phyloP scores from a whole-genome alignment of 2,329 filamentous ascomycete species.

The Blastomyces parvus region DNA sequence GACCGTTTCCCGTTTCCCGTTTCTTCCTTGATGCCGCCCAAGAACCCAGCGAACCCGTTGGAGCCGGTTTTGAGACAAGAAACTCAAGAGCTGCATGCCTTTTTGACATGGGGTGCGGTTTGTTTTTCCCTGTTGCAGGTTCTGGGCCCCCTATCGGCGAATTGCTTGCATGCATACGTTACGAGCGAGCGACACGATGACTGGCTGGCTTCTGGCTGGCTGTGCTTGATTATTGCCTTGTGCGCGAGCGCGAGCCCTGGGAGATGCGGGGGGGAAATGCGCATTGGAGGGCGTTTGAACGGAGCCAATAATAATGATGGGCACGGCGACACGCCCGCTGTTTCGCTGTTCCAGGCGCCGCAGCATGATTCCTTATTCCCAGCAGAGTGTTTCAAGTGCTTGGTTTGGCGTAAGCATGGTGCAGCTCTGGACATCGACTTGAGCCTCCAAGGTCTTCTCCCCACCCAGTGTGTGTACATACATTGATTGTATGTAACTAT shows the following conservation, averaged over 20 bases:
- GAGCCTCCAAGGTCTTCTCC: no score
- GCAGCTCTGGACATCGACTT: no score
- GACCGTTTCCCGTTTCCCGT: not conserved
- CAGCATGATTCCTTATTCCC: not conserved
- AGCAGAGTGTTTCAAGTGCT: not conserved
- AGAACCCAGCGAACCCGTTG: not conserved
- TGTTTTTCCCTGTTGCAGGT: not conserved
- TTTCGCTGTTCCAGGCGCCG: not conserved
- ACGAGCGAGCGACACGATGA: not conserved
- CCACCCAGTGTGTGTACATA: no score
- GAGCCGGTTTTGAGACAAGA: not conserved
- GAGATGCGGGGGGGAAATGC: not conserved
- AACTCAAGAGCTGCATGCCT: no score
- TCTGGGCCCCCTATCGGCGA: slow-evolving; percentile 3
- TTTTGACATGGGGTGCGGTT: not conserved
- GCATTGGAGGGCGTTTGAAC: not conserved
- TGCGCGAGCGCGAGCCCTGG: no score
- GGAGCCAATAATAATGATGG: not conserved
- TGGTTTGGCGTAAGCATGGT: not conserved
- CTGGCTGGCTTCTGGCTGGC: not conserved
- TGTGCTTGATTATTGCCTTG: no score
- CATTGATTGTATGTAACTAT: no score
- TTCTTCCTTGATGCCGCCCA: not conserved
- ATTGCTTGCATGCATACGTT: not conserved
- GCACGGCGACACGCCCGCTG: not conserved